Base-by-base conservation (phyloP, 2,329 filamentous ascomycete genomes). In the Monosporascus sp. region DNA sequence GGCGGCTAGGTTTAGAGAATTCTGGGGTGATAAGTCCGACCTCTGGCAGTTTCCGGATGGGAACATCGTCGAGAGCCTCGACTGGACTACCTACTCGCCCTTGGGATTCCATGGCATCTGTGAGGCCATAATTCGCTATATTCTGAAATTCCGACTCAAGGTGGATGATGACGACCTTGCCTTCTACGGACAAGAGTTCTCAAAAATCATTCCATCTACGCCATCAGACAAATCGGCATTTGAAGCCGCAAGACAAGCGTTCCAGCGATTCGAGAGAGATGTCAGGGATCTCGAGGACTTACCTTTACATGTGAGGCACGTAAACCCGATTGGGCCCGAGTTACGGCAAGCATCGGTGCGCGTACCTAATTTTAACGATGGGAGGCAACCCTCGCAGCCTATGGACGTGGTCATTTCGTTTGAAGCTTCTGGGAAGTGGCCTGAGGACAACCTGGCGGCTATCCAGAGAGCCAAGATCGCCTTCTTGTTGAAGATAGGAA, bases 21-120 rank as follows among this genome's bases (percentile, higher is more conserved):
- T 99, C 67, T 99, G 95, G 94, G 94, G 93, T 7, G 87, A 93
- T 9, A 96, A 94, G 68, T 83, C 94, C 1, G 94, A 99, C 69
- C 78, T 99, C 46, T 84, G 94, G 59, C 88, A 94, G 20, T 99
- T 99, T 77, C 95, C 92, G 63, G 91, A 97, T 65, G 94, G 94
- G 22, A 93, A 87, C 62, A 97, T 99, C 60, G 79, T 91, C 8
- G 95, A 99, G 70, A 96, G 89, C 64, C 76, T 97, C 31, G 86
- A 96, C 20, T 99, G 94, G 94, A 78, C 78, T 2, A 81, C 85
- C 59, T 78, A 81, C 51, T 75, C 80, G 1, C 75, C 83, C 1
- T 75, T 78, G 3, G 69, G 73, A 35, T 68, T 65, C 51, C 55
- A 61, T 38, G 82, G 86, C 7, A 83, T 96, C 20, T 82, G 90